These are phyloP conservation scores for Fusarium nodosum DNA, from an alignment of 2,329 filamentous ascomycete genomes.

Conservation along the genomic window DNA sequence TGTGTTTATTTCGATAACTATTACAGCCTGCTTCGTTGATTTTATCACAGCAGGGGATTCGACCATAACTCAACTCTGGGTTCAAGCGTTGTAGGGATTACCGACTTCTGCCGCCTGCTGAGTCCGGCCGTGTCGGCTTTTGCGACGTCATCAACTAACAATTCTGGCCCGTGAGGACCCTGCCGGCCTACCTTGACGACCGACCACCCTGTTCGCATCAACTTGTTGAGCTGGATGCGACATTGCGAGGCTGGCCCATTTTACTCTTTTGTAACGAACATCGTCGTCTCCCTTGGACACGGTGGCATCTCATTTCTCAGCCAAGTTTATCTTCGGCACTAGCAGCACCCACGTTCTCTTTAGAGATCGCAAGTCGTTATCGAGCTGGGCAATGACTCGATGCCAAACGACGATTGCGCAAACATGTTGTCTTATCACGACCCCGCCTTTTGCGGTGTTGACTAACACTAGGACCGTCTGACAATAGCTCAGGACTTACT, in stretches of 20 bases:
- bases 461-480: constrained; percentile 12
- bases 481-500: constrained; percentile 2
- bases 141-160: constrained; percentile 47
- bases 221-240: constrained; percentile 22
- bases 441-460: constrained; percentile 35
- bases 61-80: constrained; percentile 4
- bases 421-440: constrained; percentile 34
- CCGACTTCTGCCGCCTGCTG: constrained; percentile 40
- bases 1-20: constrained; percentile 6
- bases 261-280: constrained; percentile 5
- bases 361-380: background rate
- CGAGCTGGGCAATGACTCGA: constrained; percentile 12
- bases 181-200: constrained; percentile 6
- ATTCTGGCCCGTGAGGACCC: constrained; percentile 38
- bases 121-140: constrained; percentile 29
- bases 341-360: background rate
- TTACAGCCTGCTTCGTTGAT: constrained; percentile 35
- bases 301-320: constrained; percentile 7
- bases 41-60: constrained; percentile 21
- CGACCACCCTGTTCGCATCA: constrained; percentile 33
- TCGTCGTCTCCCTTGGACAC: background rate
- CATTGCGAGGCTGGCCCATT: constrained; percentile 18
- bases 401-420: constrained; percentile 16
- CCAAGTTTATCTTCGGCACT: background rate
- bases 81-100: constrained; percentile 32